These are phyloP conservation scores for Periconia sp. DNA, from an alignment of 2,329 filamentous ascomycete genomes.

Conservation along the genomic window DNA sequence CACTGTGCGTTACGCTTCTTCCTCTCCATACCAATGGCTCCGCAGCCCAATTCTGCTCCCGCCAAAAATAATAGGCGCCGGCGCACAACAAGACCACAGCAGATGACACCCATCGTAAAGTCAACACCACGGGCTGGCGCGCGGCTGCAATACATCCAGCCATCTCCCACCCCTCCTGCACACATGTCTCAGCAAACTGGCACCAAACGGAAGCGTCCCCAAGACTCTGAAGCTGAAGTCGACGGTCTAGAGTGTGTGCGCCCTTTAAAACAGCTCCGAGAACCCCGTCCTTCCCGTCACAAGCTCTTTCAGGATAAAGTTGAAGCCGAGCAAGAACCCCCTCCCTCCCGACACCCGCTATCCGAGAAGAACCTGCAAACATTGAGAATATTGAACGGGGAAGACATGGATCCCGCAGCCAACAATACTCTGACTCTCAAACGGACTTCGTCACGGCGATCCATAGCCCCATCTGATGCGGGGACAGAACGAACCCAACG, in stretches of 20 bases:
- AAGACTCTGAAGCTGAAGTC: slow-evolving; percentile 8
- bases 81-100: slow-evolving; percentile 3
- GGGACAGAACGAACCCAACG: slow-evolving; percentile 7
- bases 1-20: slow-evolving; percentile 11
- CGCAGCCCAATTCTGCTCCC: slow-evolving; percentile 11
- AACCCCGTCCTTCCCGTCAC: background rate
- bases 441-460: slow-evolving; percentile 5
- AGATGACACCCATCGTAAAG: slow-evolving; percentile 7
- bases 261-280: slow-evolving; percentile 5
- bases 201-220: slow-evolving; percentile 10
- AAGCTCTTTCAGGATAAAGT: background rate
- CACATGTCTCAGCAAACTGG: slow-evolving; percentile 3
- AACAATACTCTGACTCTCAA: slow-evolving; percentile 6
- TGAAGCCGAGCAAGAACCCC: too few relatives aligned
- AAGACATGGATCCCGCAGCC: slow-evolving; percentile 8
- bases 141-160: slow-evolving; percentile 3
- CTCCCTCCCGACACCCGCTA: background rate
- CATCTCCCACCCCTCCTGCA: slow-evolving; percentile 3
- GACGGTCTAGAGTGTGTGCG: slow-evolving; percentile 8
- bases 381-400: background rate
- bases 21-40: slow-evolving; percentile 7
- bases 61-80: slow-evolving; percentile 9
- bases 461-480: slow-evolving; percentile 5
- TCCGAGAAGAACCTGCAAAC: slow-evolving; percentile 1
- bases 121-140: slow-evolving; percentile 7